These are phyloP conservation scores for Colletotrichum zoysiae DNA, from an alignment of 2,329 filamentous ascomycete genomes.

Conservation along the genomic window DNA sequence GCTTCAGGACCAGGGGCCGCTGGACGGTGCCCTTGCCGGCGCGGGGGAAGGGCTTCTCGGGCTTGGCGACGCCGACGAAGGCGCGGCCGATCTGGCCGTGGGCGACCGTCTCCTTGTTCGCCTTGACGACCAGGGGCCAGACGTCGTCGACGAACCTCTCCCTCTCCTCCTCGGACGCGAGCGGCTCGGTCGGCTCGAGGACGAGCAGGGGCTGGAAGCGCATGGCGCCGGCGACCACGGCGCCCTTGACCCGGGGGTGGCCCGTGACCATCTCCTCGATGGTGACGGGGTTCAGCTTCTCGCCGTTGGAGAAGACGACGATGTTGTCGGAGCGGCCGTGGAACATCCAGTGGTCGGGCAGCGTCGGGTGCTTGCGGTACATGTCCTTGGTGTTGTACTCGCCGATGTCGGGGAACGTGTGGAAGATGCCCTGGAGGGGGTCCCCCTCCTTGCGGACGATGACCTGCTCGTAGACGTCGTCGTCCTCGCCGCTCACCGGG, in stretches of 20 bases:
- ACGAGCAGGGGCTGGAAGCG: conserved; percentile 61
- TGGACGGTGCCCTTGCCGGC: conserved; percentile 62
- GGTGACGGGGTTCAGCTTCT: conserved; percentile 62
- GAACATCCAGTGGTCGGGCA: conserved; percentile 52
- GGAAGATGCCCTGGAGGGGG: conserved; percentile 56
- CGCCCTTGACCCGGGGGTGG: conserved; percentile 57
- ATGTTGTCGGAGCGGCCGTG: conserved; percentile 55
- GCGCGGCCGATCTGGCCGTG: conserved; percentile 60
- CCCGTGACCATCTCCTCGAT: conserved; percentile 57
- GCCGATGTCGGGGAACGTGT: conserved; percentile 52
- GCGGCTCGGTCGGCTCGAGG: conserved; percentile 57
- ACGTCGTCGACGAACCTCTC: conserved; percentile 55
- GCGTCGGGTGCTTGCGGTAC: conserved; percentile 54
- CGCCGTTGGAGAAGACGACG: conserved; percentile 62
- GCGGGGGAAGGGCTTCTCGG: conserved; percentile 57
- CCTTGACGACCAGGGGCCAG: conserved; percentile 59
- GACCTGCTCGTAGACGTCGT: conserved; percentile 54
- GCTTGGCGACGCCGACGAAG: conserved; percentile 54
- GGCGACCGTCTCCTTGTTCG: conserved; percentile 53
- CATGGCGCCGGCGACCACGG: conserved; percentile 60
- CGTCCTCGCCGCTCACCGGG: conserved; percentile 47
- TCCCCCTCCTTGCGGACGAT: conserved; percentile 54
- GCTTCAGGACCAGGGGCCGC: conserved; percentile 52
- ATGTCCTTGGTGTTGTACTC: conserved; percentile 59
- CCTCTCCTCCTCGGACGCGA: conserved; percentile 44